phyloP scores from a whole-genome alignment of 495 filamentous ascomycete genomes.

The Penicillium waksmanii region DNA sequence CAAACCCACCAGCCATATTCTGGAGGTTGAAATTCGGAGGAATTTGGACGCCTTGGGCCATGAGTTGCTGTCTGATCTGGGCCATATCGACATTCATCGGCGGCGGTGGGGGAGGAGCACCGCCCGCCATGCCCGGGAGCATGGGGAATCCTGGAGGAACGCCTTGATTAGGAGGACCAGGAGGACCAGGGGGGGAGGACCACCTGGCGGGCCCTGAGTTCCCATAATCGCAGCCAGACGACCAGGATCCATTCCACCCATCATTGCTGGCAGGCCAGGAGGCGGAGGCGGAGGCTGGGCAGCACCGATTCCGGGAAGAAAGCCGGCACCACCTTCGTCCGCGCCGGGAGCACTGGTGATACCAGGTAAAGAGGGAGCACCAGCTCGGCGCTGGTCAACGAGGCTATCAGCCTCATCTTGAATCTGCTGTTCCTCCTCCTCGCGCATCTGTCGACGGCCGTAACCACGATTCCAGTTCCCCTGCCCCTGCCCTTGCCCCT shows the following conservation, averaged over 20 bases:
- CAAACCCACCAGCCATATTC: slow-evolving; percentile 46
- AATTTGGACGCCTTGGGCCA: slow-evolving; percentile 43
- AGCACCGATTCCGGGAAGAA: slow-evolving; percentile 53
- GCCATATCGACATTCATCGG: slow-evolving; percentile 70
- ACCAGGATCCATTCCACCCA: slow-evolving; percentile 58
- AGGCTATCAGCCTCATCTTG: slow-evolving; percentile 92
- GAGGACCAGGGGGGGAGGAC: slow-evolving; percentile 15
- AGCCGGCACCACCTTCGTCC: slow-evolving; percentile 39
- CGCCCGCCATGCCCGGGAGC: slow-evolving; percentile 50
- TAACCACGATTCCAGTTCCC: slow-evolving; percentile 89
- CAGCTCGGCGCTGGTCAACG: slow-evolving; percentile 84
- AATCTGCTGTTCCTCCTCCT: slow-evolving; percentile 89
- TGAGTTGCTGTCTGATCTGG: slow-evolving; percentile 60
- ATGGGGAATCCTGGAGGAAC: slow-evolving; percentile 43
- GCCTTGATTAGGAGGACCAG: slow-evolving; percentile 18
- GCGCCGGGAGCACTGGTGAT: slow-evolving; percentile 51
- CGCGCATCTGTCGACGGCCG: slow-evolving; percentile 75
- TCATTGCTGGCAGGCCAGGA: slow-evolving; percentile 51
- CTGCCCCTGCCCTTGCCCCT: slow-evolving; percentile 46
- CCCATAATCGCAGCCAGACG: slow-evolving; percentile 52
- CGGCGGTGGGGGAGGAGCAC: slow-evolving; percentile 23
- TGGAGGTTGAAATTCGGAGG: slow-evolving; percentile 46
- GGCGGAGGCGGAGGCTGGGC: slow-evolving; percentile 53
- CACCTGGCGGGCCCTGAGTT: slow-evolving; percentile 32
- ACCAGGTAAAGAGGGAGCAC: slow-evolving; percentile 53